phyloP scores from a whole-genome alignment of 495 filamentous ascomycete species.

The Aspergillus cavernicola region DNA sequence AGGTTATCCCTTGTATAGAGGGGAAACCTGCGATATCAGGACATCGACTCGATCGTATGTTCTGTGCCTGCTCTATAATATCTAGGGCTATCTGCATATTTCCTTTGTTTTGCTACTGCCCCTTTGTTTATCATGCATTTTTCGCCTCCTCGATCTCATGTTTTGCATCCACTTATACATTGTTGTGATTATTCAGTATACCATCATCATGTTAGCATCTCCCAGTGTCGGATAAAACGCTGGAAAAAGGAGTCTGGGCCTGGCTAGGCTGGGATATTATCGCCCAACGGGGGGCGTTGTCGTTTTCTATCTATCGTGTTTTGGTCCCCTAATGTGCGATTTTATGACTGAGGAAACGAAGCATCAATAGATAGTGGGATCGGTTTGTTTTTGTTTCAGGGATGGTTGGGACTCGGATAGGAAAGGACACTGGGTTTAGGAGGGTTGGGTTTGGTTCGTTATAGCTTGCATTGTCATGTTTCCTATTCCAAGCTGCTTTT shows the following conservation, averaged over 20 bases:
- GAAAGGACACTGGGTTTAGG: slow-evolving; percentile 4
- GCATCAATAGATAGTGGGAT: slow-evolving; percentile 16
- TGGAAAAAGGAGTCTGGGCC: slow-evolving; percentile 34
- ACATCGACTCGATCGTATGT: too few species aligned
- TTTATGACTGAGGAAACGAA: slow-evolving; percentile 14
- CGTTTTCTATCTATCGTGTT: slow-evolving; percentile 20
- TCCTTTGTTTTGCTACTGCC: slow-evolving; percentile 17
- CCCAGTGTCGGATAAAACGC: slow-evolving; percentile 22
- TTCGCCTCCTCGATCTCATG: slow-evolving; percentile 19
- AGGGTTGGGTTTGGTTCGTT: slow-evolving; percentile 1
- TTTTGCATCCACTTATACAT: slow-evolving; percentile 21
- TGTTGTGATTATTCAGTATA: slow-evolving; percentile 25
- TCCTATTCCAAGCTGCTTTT: background rate
- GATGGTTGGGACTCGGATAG: background rate
- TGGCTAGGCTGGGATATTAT: slow-evolving; percentile 16
- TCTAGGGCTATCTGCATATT: background rate
- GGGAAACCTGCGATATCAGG: too few species aligned
- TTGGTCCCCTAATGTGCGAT: slow-evolving; percentile 20
- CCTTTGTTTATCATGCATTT: slow-evolving; percentile 19
- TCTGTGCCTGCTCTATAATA: background rate
- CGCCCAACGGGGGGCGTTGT: slow-evolving; percentile 3
- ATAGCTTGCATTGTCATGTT: background rate
- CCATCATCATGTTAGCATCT: slow-evolving; percentile 20
- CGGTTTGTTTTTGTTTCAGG: slow-evolving; percentile 11
- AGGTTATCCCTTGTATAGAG: background rate